Evolutionary conservation across 352 stramenopile genomes (phyloP).

Genomic region (Pythium dissimile): DNA sequence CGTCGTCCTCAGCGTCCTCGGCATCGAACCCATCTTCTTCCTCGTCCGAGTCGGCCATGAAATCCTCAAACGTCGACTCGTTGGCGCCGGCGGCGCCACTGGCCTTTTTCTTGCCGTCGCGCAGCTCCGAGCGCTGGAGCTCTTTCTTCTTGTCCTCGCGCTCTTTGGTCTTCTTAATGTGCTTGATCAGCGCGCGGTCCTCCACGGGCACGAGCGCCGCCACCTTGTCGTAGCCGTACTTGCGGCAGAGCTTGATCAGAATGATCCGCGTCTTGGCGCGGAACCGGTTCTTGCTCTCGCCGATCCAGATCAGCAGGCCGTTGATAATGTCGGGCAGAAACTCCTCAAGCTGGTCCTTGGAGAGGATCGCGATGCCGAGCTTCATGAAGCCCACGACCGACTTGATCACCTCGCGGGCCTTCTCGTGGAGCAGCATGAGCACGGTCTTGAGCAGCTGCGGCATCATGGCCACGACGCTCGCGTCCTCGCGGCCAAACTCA

Average conservation of each 20-base stretch:
- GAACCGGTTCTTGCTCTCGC: constrained; percentile 95
- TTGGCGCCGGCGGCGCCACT: no score
- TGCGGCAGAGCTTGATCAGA: constrained; percentile 93
- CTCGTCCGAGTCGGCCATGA: constrained; percentile 80
- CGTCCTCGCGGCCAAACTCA: constrained; percentile 86
- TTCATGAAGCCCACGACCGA: constrained; percentile 96
- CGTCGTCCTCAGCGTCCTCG: constrained; percentile 54
- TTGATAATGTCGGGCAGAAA: constrained; percentile 92
- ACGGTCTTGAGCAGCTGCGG: constrained; percentile 91
- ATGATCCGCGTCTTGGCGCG: constrained; percentile 95
- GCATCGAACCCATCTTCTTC: constrained; percentile 76
- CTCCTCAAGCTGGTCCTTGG: constrained; percentile 83
- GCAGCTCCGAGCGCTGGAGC: constrained; percentile 37
- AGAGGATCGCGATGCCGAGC: constrained; percentile 91
- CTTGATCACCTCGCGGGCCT: constrained; percentile 95
- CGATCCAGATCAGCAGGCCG: constrained; percentile 91
- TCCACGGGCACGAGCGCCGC: constrained; percentile 86
- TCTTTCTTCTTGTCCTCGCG: constrained; percentile 86
- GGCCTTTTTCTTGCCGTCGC: constrained; percentile 34
- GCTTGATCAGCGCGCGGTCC: constrained; percentile 90
- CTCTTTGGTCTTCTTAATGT: constrained; percentile 96
- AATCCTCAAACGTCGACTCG: constrained; percentile 58
- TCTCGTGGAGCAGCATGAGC: constrained; percentile 91
- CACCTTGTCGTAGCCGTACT: constrained; percentile 92
- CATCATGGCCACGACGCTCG: constrained; percentile 69